Percentiles rank a stretch among this genome's conserved stretches.
These are phyloP conservation scores for Ceratocystis cacaofunesta DNA, from an alignment of 2,329 filamentous ascomycete species.

Conservation along the genomic window DNA sequence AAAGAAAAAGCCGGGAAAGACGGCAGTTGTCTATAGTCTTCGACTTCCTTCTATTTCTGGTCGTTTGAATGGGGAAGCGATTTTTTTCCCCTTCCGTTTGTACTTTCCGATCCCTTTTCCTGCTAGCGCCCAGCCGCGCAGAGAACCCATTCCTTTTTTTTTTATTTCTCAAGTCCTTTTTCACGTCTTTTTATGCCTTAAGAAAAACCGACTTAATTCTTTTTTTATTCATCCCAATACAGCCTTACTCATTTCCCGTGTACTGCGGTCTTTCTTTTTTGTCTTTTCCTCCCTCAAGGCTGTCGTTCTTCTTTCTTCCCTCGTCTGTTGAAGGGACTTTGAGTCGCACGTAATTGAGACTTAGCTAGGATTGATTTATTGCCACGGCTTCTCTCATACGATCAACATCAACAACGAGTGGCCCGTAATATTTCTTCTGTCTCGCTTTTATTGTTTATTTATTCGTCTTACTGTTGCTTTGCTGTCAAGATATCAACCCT, in stretches of 20 bases:
- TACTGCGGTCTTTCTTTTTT: background rate
- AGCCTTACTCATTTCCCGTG: background rate
- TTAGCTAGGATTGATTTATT: background rate
- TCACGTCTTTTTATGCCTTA: no score
- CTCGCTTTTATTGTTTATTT: background rate
- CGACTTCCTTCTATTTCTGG: background rate
- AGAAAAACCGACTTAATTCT: no score
- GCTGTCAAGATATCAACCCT: background rate
- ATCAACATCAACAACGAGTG: no score
- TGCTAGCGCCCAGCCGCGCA: background rate
- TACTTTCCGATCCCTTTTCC: constrained; percentile 2
- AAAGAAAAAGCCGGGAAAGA: background rate
- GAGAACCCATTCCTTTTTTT: background rate
- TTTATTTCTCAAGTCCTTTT: background rate
- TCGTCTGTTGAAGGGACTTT: background rate
- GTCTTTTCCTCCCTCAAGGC: background rate
- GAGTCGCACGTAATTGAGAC: background rate
- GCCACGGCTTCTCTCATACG: background rate
- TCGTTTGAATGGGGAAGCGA: background rate
- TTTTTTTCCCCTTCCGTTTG: constrained; percentile 6
- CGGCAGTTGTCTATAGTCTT: background rate
- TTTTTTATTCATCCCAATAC: constrained; percentile 19
- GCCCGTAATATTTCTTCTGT: background rate
- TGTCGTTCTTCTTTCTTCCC: background rate
- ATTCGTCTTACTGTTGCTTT: background rate